Conservation (phyloP, 1,139 yeast species). For the Magnusiomyces sp. region DNA sequence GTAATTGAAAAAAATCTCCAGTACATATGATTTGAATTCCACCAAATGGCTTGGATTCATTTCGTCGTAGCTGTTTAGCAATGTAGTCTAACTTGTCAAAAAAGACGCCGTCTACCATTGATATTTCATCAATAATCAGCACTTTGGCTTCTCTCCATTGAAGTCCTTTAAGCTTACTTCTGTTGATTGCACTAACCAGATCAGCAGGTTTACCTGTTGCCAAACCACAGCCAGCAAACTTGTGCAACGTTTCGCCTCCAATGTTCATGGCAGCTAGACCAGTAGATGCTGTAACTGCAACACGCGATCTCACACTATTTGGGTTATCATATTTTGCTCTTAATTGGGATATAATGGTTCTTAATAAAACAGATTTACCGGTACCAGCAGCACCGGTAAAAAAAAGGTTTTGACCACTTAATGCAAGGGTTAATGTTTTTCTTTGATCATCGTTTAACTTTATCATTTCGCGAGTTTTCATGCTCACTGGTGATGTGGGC, state of each 20-base stretch:
- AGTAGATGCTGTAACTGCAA: conserved; percentile 86
- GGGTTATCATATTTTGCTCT: conserved; percentile 32
- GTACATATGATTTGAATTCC: conserved; percentile 79
- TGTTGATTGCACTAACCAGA: no score
- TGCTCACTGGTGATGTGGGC: no score
- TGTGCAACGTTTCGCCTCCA: conserved; percentile 80
- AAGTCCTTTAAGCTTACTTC: conserved; percentile 44
- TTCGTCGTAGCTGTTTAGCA: conserved; percentile 48
- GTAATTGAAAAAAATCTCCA: conserved; percentile 88
- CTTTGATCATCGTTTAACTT: not conserved
- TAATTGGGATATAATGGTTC: conserved; percentile 58
- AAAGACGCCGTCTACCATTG: conserved; percentile 76
- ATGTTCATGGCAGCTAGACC: conserved; percentile 90
- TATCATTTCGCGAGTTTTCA: no score
- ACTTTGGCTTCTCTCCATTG: conserved; percentile 59
- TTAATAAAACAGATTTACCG: conserved; percentile 75
- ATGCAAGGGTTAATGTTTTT: not conserved
- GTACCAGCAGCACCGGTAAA: conserved; percentile 97
- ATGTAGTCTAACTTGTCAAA: conserved; percentile 62
- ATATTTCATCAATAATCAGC: conserved; percentile 74
- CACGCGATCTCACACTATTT: conserved; percentile 28
- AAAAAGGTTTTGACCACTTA: conserved; percentile 39
- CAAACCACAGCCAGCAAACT: conserved; percentile 79
- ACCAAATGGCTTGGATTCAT: conserved; percentile 56
- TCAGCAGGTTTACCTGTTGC: conserved; percentile 41